phyloP scores from a whole-genome alignment of 1,139 yeast species.

The Sporopachydermia cereana region DNA sequence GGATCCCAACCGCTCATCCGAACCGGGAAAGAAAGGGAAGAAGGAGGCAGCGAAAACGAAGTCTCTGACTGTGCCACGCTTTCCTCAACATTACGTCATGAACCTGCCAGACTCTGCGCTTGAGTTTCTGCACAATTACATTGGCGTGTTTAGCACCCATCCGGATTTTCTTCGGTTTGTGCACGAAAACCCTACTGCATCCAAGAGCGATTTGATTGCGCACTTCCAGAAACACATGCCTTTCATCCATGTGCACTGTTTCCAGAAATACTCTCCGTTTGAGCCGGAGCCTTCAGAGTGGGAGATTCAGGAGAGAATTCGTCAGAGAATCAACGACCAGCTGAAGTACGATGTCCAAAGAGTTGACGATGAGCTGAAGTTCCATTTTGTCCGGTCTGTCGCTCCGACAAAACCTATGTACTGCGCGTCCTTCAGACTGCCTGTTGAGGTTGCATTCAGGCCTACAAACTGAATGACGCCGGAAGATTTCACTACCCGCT shows the following conservation, averaged over 20 bases:
- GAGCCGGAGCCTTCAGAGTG: slow-evolving; percentile 62
- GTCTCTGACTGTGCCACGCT: slow-evolving; percentile 41
- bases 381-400: slow-evolving; percentile 84
- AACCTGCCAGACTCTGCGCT: slow-evolving; percentile 91
- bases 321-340: slow-evolving; percentile 41
- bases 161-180: neutral
- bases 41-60: slow-evolving; percentile 22
- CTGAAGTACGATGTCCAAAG: slow-evolving; percentile 39
- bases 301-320: slow-evolving; percentile 53
- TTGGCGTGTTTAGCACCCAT: slow-evolving; percentile 45
- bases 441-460: slow-evolving; percentile 61
- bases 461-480: slow-evolving; percentile 7
- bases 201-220: neutral
- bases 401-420: slow-evolving; percentile 97
- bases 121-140: slow-evolving; percentile 66
- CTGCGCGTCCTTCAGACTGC: slow-evolving; percentile 72
- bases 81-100: slow-evolving; percentile 75
- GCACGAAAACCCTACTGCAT: neutral
- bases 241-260: slow-evolving; percentile 77
- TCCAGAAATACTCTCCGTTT: slow-evolving; percentile 68
- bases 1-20: slow-evolving; percentile 6
- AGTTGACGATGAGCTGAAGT: slow-evolving; percentile 32
- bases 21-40: slow-evolving; percentile 14
- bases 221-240: slow-evolving; percentile 36
- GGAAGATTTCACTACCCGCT: too few relatives aligned